Base-by-base conservation (phyloP, 805 yeast genomes). In the Saccharomycopsis fibuligera region DNA sequence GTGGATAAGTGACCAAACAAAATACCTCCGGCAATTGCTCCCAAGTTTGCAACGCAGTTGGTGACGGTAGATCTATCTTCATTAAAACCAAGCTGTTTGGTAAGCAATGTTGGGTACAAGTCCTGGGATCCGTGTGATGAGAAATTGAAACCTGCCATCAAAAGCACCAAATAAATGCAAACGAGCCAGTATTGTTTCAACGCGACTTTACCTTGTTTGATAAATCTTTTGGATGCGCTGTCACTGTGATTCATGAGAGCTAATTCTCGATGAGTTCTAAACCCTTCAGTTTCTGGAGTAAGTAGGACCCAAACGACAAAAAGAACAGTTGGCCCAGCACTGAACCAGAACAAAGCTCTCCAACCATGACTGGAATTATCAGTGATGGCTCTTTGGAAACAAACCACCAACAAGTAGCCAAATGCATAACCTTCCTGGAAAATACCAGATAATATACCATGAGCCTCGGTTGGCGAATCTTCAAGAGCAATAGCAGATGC, bases 121-220 rank as follows among this genome's bases (percentile, higher is more conserved):
- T 83, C 91, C 64, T 83, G 89, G 4, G 87, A 77, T 1, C 86
- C 87, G 57, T 83, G 91, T 6, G 86, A 75, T 67, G 76, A 73
- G 66, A 81, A 83, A 64, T 82, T 83, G 70, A 81, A 78, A 17
- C 83, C 85, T 17, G 84, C 73, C 81, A 82, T 75, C 60, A 81
- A 65, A 10, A 83, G 59, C 35, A 84, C 74, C 54, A 76, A 63
- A 62, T 80, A 83, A 40, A 75, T 58, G 53, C 78, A 67, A 53
- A 77, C 65, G 45, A 81, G 69, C 89, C 88, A 83, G 60, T 83
- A 78, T 23, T 64, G 61, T 56, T 62, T 69, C 46, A 76, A 41
- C 1, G 74, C 70, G 40, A 48, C 51, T 44, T 65, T 67, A 12
- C 47, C 51, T 46, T 51, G 47, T 17, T 14, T 17, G 17, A 43